Evolutionary conservation across 202 grass and related monocot genomes (phyloP), one percentile per base, ranked within the genome.

Genomic region (Panicum virgatum): DNA sequence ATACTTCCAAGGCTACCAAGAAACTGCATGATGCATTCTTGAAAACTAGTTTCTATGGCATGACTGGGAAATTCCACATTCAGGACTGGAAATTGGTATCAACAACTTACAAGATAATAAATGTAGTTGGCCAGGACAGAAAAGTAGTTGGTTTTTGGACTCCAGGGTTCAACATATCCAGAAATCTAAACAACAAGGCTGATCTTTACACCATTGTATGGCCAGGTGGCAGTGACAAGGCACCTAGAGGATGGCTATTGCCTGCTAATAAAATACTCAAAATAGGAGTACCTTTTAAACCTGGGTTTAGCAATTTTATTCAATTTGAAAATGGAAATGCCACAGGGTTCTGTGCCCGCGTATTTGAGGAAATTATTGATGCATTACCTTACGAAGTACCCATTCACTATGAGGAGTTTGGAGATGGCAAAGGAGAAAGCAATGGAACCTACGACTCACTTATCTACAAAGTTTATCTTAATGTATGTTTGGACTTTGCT

Each of bases 361-460:
- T 97, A 32, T 97, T 97, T 81, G 0, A 94, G 44, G 43, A 83
- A 68, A 88, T 75, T 22, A 43, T 89, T 56, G 0, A 12, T 7
- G 7, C 23, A 76, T 45, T 97, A 32, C 90, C 88, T 32, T 94
- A 94, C 30, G 0, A 79, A 2, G 37, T 94, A 62, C 23, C 6
- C 19, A 43, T 16, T 63, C 0, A 0, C 1, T 97, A 89, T 34
- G 10, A 9, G 37, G 11, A 66, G 22, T 94, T 83, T 78, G 42
- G 23, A 38, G 36, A 92, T 36, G 23, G 27, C 19, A 73, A 83
- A 6, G 86, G 88, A 10, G 14, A 40, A 20, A 91, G 86, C 36
- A 90, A 82, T 2, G 94, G 94, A 77, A 82, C 82, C 66, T 94
- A 94, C 22, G 86, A 97, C 9, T 86, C 89, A 12, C 94, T 97